Base-by-base conservation (phyloP, 768 basidiomycete genomes). In the Candolleomyces eurysporus region DNA sequence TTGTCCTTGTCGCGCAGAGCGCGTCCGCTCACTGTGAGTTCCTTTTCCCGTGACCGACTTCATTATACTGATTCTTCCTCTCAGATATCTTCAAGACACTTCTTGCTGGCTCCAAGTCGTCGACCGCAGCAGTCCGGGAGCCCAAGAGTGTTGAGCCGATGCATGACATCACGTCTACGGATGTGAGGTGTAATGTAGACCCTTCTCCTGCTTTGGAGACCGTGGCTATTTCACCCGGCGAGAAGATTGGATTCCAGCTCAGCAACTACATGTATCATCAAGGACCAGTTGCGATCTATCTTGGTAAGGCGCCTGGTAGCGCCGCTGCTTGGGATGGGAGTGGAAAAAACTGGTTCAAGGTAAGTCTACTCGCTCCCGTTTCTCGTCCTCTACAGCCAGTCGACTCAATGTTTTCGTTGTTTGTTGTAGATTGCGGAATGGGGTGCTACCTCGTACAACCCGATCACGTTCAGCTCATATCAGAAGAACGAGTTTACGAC, bases 311-410 rank as follows among this genome's bases (percentile, higher is more conserved):
- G n/a, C 75, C 76, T 5, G 57, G 64, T 14, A 69, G 70, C 30
- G 76, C 69, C 48, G 66, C 69, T 16, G 60, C 57, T 42, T 77
- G 73, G 66, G 73, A 74, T 39, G 78, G 78, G 36, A 69, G 71
- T 61, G 77, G 78, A 56, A 48, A 63, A 32, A 73, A 69, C 46
- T 79, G 78, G 78, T 78, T 79, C 60, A 76, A 76, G 73, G 75
- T 75, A 40, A 1, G 61, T 40, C 56, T 54, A 13, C 62, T 57
- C 30, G 52, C 51, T 26, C 54, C 59, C 30, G 2, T 2, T 45
- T 43, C 8, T 4, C 42, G 13, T 43, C 13, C 26, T 57, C 31
- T 40, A 40, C 21, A 2, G 39, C 26, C 6, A 10, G 22, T 10
- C 21, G 48, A 45, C 43, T 13, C 43, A 14, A n/a, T 4, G 43